Conservation (phyloP, 495 filamentous ascomycete species). For the Xylaria scruposa region DNA sequence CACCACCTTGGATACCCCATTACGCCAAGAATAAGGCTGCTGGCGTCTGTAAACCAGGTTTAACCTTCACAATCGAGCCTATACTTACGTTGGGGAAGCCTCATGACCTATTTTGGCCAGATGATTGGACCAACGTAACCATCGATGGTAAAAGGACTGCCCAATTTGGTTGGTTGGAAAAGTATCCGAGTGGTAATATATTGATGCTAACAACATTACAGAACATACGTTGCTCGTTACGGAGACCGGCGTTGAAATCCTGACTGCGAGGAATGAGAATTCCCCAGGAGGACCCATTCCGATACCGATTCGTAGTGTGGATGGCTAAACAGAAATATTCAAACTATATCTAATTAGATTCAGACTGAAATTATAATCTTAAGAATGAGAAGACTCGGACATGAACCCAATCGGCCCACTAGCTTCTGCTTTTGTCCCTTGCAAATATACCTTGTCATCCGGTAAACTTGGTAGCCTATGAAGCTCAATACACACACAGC, state of each 20-base stretch:
- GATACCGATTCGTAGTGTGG: constrained; percentile 53
- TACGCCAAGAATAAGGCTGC: constrained; percentile 90
- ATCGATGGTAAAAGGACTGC: constrained; percentile 78
- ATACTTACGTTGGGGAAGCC: constrained; percentile 80
- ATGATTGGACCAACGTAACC: constrained; percentile 85
- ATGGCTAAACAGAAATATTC: background rate
- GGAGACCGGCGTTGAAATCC: constrained; percentile 85
- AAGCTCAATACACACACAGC: no score
- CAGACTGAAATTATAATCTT: background rate
- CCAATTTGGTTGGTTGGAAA: constrained; percentile 65
- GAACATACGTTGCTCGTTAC: constrained; percentile 94
- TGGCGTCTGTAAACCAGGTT: constrained; percentile 78
- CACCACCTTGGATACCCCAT: constrained; percentile 80
- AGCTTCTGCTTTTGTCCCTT: no score
- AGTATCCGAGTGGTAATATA: background rate
- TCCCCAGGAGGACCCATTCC: constrained; percentile 84
- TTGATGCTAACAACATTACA: constrained; percentile 32
- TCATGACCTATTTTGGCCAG: constrained; percentile 81
- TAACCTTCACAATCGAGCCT: constrained; percentile 91
- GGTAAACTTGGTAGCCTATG: no score
- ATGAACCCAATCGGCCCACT: no score
- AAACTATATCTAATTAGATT: background rate
- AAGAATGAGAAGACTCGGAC: background rate
- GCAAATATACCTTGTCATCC: no score
- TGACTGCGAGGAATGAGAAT: constrained; percentile 80